Evolutionary conservation across 2,329 filamentous ascomycete species (phyloP), one percentile per base, ranked within the genome.

Genomic region (Xylariaceae sp.): DNA sequence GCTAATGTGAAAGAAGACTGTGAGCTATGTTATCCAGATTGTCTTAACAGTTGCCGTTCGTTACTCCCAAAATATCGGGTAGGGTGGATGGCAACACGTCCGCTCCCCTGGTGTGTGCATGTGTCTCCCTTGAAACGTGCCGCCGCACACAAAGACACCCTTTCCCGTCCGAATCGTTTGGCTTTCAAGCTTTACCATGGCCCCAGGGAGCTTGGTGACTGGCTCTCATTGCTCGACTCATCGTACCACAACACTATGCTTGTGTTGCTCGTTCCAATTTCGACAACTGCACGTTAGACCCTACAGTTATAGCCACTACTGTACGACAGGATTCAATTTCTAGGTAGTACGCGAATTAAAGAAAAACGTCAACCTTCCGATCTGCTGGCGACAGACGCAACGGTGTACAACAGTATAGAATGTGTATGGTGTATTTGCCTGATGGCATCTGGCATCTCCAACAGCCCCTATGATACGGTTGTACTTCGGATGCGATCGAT

Each of bases 371-470:
- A 15, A 10, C 11, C 42, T 18, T 30, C 11, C 13, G 20, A 16
- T 33, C 24, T 40, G 9, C 24, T 29, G 26, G 29, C 29, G 40
- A 40, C 27, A 39, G 27, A 23, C 21, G 16, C 33, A 10, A 21
- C 10, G 21, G 13, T 11, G 13, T 3, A 13, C 15, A 30, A 16
- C 41, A 40, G 29, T 41, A 27, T 27, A 27, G 24, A 27, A 33
- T 33, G 29, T 50, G 24, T 21, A 46, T 26, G 30, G 48, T 30
- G n/a, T 53, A 36, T 48, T 49, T 49, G 24, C 50, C 40, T 49
- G 33, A 18, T 27, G 20, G 16, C 35, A 43, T 30, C 36, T 23
- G 27, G 35, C 29, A n/a, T 39, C 32, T 44, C 18, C 13, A n/a
- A 37, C 20, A 39, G 44, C 44, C 45, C 16, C 29, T 40, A 48